These are phyloP conservation scores for Scedosporium apiospermum DNA, from an alignment of 2,329 filamentous ascomycete species.

Conservation along the genomic window DNA sequence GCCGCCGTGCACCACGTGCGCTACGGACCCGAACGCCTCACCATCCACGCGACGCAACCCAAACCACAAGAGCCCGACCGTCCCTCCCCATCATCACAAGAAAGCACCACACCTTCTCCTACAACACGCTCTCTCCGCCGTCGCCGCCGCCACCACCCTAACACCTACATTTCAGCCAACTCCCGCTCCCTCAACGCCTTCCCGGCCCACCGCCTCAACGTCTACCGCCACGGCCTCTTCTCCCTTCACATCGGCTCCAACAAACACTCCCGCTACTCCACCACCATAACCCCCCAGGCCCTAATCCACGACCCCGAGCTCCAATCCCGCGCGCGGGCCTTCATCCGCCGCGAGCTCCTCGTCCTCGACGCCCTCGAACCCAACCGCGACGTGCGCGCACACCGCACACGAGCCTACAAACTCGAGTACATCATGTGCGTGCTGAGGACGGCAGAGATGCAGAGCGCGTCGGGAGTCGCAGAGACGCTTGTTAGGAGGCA, in stretches of 20 bases:
- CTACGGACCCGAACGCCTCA: background rate
- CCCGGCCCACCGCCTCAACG: conserved; percentile 43
- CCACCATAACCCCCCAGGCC: conserved; percentile 56
- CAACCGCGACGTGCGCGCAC: background rate
- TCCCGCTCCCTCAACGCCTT: conserved; percentile 11
- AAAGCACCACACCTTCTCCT: background rate
- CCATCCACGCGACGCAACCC: background rate
- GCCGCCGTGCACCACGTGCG: conserved; percentile 43
- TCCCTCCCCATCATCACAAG: too few species aligned
- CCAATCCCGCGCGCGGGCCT: conserved; percentile 67
- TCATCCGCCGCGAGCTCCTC: conserved; percentile 73
- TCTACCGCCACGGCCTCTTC: conserved; percentile 66
- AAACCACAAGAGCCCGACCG: background rate
- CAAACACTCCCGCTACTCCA: conserved; percentile 60
- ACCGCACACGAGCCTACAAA: conserved; percentile 44
- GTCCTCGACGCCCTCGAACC: conserved; percentile 45
- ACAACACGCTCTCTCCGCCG: background rate
- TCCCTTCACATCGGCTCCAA: conserved; percentile 80
- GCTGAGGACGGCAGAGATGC: conserved; percentile 72
- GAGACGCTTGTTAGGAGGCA: conserved; percentile 74
- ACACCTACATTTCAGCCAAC: background rate
- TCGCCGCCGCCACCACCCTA: background rate
- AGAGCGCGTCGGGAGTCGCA: conserved; percentile 67
- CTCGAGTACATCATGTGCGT: conserved; percentile 81
- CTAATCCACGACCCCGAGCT: conserved; percentile 58